A percentile compares a stretch with the other conserved stretches of the same genome.
Evolutionary conservation across 192 early-diverging fungal genomes (phyloP).

Genomic region (Funneliformis mosseae): DNA sequence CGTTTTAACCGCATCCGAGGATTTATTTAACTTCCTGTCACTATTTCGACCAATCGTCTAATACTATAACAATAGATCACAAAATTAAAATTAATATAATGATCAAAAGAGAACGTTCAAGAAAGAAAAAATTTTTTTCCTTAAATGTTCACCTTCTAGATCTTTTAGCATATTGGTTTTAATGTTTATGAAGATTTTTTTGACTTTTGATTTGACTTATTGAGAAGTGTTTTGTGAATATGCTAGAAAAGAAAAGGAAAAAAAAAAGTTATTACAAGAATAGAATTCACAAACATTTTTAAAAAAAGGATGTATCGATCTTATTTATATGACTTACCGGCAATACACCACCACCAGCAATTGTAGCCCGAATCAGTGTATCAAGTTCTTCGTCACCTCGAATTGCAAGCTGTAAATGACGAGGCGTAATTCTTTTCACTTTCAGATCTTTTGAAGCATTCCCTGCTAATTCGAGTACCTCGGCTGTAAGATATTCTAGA

Average conservation of each 20-base stretch:
- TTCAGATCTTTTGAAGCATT: constrained; percentile 91
- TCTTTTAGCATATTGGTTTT: neutral
- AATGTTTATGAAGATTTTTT: constrained; percentile 25
- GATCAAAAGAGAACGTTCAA: neutral
- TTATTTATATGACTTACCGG: constrained; percentile 46
- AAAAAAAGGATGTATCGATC: neutral
- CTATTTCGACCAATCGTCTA: neutral
- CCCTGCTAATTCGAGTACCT: constrained; percentile 90
- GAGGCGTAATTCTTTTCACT: constrained; percentile 87
- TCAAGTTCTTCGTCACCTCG: constrained; percentile 93
- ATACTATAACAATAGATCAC: neutral
- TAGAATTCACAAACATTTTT: neutral
- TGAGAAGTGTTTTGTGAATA: constrained; percentile 62
- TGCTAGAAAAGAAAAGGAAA: constrained; percentile 40
- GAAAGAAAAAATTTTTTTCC: neutral
- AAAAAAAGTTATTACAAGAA: neutral
- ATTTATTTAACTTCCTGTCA: neutral
- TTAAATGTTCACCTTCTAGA: neutral
- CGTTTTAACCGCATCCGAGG: neutral
- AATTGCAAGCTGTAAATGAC: constrained; percentile 90
- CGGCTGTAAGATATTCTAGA: constrained; percentile 91
- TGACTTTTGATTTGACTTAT: constrained; percentile 30
- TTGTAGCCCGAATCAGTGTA: constrained; percentile 84
- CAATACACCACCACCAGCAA: constrained; percentile 86
- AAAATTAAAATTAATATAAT: neutral